Conservation (phyloP, 495 filamentous ascomycete species). For the Penicillium psychrofluorescens region DNA sequence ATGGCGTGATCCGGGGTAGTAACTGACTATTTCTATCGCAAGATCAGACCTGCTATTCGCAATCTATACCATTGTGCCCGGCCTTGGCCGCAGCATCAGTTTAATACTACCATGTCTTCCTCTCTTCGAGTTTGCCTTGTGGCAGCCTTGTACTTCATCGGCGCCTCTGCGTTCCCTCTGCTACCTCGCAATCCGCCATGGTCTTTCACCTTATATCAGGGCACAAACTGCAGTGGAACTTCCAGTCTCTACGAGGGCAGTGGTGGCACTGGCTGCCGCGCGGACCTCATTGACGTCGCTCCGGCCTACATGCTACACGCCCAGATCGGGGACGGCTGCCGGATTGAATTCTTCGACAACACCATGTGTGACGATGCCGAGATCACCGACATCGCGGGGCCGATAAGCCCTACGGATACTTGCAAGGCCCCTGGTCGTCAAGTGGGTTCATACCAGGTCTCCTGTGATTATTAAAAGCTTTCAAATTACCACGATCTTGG, state of each 20-base stretch:
- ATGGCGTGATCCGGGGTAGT: no score
- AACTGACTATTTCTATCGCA: no score
- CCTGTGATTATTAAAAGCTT: constrained; percentile 7
- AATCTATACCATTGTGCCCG: no score
- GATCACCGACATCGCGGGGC: constrained; percentile 9
- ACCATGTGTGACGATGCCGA: constrained; percentile 21
- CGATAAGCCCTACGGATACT: constrained; percentile 1
- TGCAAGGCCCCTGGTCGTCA: constrained; percentile 11
- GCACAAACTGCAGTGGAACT: constrained; percentile 8
- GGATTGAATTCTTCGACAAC: constrained; percentile 21
- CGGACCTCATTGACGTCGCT: constrained; percentile 14
- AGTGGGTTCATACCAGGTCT: constrained; percentile 21
- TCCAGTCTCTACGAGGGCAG: constrained; percentile 11
- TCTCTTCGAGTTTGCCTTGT: constrained; percentile 3
- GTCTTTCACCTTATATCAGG: constrained; percentile 19
- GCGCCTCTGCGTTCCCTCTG: constrained; percentile 13
- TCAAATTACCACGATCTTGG: no score
- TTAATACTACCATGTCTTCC: constrained; percentile 1
- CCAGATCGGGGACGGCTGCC: constrained; percentile 10
- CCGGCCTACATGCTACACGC: constrained; percentile 14
- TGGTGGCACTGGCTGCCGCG: constrained; percentile 23
- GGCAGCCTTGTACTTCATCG: constrained; percentile 2
- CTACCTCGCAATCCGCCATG: constrained; percentile 11
- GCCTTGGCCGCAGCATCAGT: not conserved
- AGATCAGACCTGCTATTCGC: no score